phyloP scores from a whole-genome alignment of 2,329 filamentous ascomycete species.

The Ophiostoma triangulosporum region DNA sequence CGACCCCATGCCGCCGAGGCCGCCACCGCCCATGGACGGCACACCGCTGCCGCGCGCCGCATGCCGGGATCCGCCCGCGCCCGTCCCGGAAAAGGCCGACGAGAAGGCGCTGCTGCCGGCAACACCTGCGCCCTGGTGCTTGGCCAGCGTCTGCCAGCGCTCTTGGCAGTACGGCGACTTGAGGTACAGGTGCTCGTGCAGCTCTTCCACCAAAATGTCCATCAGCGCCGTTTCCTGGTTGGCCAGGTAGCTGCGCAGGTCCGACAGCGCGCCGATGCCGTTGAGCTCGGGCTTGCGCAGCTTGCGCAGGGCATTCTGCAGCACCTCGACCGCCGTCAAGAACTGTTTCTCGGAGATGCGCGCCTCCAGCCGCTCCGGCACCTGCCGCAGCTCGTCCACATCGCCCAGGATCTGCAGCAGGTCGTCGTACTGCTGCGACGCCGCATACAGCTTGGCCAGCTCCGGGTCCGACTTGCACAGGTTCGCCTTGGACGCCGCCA shows the following conservation, averaged over 20 bases:
- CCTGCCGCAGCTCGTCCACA: slow-evolving; percentile 74
- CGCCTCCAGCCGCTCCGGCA: slow-evolving; percentile 87
- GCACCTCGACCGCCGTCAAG: slow-evolving; percentile 76
- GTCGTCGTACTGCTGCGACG: slow-evolving; percentile 82
- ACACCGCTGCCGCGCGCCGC: neutral
- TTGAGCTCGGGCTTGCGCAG: slow-evolving; percentile 82
- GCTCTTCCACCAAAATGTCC: slow-evolving; percentile 91
- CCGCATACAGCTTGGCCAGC: slow-evolving; percentile 74
- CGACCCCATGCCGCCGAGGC: neutral
- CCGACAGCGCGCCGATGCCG: slow-evolving; percentile 74
- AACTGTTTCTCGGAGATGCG: slow-evolving; percentile 95
- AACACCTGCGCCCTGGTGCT: slow-evolving; percentile 37
- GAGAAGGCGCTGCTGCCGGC: neutral
- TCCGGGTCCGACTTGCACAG: slow-evolving; percentile 80
- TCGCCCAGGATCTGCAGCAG: slow-evolving; percentile 72
- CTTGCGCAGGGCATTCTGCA: slow-evolving; percentile 74
- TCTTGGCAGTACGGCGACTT: slow-evolving; percentile 97
- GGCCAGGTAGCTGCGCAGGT: slow-evolving; percentile 73
- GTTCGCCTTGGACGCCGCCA: slow-evolving; percentile 66
- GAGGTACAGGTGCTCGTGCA: slow-evolving; percentile 93
- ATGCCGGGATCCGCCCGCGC: neutral
- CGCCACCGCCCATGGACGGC: neutral
- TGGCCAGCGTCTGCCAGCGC: slow-evolving; percentile 75
- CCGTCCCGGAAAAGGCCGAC: neutral
- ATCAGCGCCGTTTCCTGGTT: slow-evolving; percentile 88